A percentile compares a stretch with the other conserved stretches of the same genome.
These are phyloP conservation scores for Aeschynomene evenia DNA, from an alignment of 306 rosid genomes.

Conservation along the genomic window DNA sequence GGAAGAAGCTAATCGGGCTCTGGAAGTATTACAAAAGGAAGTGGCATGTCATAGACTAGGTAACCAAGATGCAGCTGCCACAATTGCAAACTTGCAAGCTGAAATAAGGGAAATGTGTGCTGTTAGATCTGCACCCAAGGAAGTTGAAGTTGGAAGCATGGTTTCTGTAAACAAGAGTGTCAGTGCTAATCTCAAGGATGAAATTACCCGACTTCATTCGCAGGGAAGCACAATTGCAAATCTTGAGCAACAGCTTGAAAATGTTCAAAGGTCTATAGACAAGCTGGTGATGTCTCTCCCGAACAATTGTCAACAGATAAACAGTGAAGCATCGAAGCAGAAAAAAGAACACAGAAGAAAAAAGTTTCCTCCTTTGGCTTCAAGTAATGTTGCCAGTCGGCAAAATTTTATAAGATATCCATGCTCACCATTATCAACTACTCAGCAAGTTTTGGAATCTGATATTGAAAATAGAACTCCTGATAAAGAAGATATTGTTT, in stretches of 20 bases:
- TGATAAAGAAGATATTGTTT: constrained; percentile 52
- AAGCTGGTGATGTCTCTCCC: constrained; percentile 98
- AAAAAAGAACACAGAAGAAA: constrained; percentile 74
- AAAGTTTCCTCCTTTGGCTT: constrained; percentile 74
- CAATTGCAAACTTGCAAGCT: constrained; percentile 92
- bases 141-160: constrained; percentile 71
- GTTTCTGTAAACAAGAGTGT: constrained; percentile 79
- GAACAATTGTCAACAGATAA: constrained; percentile 53
- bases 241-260: constrained; percentile 98
- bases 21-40: constrained; percentile 94
- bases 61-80: constrained; percentile 98
- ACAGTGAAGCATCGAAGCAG: constrained; percentile 59
- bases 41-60: constrained; percentile 98
- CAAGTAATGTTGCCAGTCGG: constrained; percentile 61
- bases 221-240: constrained; percentile 96
- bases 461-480: constrained; percentile 83
- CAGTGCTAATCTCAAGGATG: constrained; percentile 96
- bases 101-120: constrained; percentile 91
- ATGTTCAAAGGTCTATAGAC: constrained; percentile 97
- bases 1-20: constrained; percentile 95
- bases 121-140: constrained; percentile 59
- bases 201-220: constrained; percentile 93
- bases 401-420: constrained; percentile 79
- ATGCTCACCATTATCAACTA: constrained; percentile 84
- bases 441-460: constrained; percentile 64